phyloP scores from a whole-genome alignment of 176 grass and related monocot genomes.

The Miscanthus lutarioriparius region DNA sequence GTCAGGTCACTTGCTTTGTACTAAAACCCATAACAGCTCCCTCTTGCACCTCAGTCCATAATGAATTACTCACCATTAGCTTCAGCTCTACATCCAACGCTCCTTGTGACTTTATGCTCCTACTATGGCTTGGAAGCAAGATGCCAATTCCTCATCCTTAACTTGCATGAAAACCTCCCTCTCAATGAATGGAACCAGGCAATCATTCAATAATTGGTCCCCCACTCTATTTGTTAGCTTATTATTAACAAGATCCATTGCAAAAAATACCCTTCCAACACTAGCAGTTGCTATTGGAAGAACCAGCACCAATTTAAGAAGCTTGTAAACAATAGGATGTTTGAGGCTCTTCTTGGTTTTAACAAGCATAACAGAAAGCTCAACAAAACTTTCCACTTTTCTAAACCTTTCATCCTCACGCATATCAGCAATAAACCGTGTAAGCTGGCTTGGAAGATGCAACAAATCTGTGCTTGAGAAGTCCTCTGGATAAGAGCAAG shows the following conservation, averaged over 20 bases:
- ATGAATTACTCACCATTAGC: not conserved
- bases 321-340: slow-evolving; percentile 7
- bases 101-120: not conserved
- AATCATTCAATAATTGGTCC: slow-evolving; percentile 8
- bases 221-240: not conserved
- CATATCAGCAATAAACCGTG: not conserved
- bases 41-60: not conserved
- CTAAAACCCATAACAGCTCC: not conserved
- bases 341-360: not conserved
- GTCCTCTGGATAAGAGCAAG: not conserved
- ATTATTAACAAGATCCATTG: not conserved
- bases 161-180: not conserved
- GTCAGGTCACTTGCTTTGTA: not conserved
- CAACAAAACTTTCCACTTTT: not conserved
- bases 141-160: not conserved
- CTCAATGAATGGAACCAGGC: not conserved
- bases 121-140: not conserved
- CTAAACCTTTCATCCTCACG: not conserved
- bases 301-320: slow-evolving; percentile 11
- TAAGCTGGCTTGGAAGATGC: not conserved
- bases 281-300: slow-evolving; percentile 5
- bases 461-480: not conserved
- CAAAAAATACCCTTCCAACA: not conserved
- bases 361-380: slow-evolving; percentile 11
- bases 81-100: not conserved